Conservation (phyloP, 306 rosid species). For the Citrullus colocynthis region DNA sequence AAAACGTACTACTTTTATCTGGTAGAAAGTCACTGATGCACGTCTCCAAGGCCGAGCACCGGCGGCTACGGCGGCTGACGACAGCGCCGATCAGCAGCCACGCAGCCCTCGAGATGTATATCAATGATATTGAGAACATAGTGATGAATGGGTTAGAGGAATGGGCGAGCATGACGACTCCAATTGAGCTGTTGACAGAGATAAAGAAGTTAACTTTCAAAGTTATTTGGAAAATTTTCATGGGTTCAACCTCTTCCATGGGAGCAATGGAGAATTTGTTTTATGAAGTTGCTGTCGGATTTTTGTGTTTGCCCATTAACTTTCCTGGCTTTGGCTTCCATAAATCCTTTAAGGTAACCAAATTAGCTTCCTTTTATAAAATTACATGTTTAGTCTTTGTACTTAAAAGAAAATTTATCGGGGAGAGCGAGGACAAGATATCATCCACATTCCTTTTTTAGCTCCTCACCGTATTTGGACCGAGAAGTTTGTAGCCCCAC, state of each 20-base stretch:
- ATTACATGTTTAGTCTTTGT: too few relatives aligned
- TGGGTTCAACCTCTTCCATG: not conserved
- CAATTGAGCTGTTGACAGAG: slow-evolving; percentile 10
- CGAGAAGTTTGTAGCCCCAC: too few relatives aligned
- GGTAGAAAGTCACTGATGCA: not conserved
- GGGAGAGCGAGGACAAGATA: too few relatives aligned
- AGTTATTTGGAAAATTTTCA: not conserved
- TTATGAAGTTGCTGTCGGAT: not conserved
- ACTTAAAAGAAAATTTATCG: too few relatives aligned
- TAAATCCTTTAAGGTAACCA: not conserved
- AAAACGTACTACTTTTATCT: not conserved
- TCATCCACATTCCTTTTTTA: too few relatives aligned
- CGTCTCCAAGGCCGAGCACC: not conserved
- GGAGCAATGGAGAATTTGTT: not conserved
- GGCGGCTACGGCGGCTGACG: slow-evolving; percentile 1
- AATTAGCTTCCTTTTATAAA: too few relatives aligned
- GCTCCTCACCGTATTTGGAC: too few relatives aligned
- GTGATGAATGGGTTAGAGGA: slow-evolving; percentile 7
- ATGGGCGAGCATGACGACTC: slow-evolving; percentile 11
- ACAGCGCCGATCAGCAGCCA: slow-evolving; percentile 6
- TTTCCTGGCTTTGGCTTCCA: slow-evolving; percentile 9
- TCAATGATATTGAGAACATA: not conserved
- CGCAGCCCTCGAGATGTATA: not conserved
- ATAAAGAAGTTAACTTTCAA: slow-evolving; percentile 2
- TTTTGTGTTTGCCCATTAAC: not conserved